Conservation (phyloP, 345 rosid species). For the Sonneratia alba region DNA sequence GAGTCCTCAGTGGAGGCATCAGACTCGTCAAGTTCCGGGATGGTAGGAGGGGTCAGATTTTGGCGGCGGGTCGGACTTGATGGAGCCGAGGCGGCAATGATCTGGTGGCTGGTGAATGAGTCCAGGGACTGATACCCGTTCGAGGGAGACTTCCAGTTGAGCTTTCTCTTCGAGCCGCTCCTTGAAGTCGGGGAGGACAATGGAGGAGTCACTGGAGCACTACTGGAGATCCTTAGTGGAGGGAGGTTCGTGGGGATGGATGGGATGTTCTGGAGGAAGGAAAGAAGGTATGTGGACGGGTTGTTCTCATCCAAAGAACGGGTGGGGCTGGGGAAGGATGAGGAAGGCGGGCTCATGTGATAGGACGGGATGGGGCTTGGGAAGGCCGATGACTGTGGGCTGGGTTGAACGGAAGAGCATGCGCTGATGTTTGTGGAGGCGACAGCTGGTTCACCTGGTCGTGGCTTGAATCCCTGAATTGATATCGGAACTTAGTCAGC, state of each 20-base stretch:
- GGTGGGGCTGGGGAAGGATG: conserved; percentile 79
- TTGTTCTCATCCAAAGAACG: conserved; percentile 38
- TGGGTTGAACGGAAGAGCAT: conserved; percentile 66
- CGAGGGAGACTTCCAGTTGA: conserved; percentile 50
- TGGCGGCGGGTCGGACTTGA: conserved; percentile 81
- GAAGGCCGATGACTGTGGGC: conserved; percentile 27
- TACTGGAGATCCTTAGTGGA: conserved; percentile 77
- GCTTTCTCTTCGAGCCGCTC: conserved; percentile 51
- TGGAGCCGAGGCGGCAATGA: conserved; percentile 80
- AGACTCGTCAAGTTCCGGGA: conserved; percentile 84
- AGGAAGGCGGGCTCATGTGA: conserved; percentile 27
- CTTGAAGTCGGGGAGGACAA: conserved; percentile 81
- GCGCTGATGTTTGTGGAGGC: conserved; percentile 48
- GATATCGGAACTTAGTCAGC: not conserved
- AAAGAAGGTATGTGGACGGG: conserved; percentile 51
- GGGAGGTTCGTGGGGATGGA: conserved; percentile 59
- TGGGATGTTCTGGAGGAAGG: conserved; percentile 59
- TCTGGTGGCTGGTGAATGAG: conserved; percentile 30
- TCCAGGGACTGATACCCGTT: conserved; percentile 26
- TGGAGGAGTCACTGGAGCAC: conserved; percentile 97
- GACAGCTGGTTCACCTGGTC: conserved; percentile 31
- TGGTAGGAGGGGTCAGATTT: conserved; percentile 65
- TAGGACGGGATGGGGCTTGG: conserved; percentile 7
- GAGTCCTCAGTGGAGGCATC: conserved; percentile 77
- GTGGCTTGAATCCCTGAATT: conserved; percentile 70